Base-by-base conservation (phyloP, 192 early-diverging fungal species). In the Backusella mclennaniae region DNA sequence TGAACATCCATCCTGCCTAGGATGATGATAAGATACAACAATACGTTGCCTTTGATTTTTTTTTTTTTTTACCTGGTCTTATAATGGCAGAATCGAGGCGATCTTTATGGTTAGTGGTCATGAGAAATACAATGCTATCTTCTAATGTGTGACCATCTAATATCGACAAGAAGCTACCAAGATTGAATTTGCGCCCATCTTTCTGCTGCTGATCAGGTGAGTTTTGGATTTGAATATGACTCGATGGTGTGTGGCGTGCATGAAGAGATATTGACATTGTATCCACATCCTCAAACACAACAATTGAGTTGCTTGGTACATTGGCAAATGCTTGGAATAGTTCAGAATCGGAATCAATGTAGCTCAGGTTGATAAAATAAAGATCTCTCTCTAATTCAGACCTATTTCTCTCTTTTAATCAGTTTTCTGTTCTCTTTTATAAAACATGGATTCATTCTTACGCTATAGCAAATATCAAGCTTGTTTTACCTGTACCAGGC, bases 41-140 rank as follows among this genome's bases (percentile, higher is more conserved):
- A 39, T 21, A 56, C 52, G n/a, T 9, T 56, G 6, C 7, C 8
- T 21, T 56, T 33, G 31, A 33, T 33, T 8, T 9, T 56, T 56
- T 9, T 38, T 35, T 3, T 38, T 44, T 11, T 44, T 66, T 73
- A 78, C 89, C 90, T 17, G 90, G 87, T 23, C 90, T 80, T 67
- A 88, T 87, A 35, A 90, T 77, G 11, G 90, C 90, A n/a, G 90
- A 87, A 76, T 91, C 90, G 29, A 91, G 73, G 26, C 83, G 63
- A 67, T 91, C 89, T 15, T 86, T 76, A 71, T 91, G 89, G 78
- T 91, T 91, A 2, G 89, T 84, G 4, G 90, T 91, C 89, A 91
- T 90, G 72, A 91, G 87, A 63, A 91, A 83, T n/a, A 91, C 80
- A 29, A 85, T 86, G 23, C 89, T 80, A 66, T 87, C 83, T 29